These are phyloP conservation scores for Colletotrichum tropicale DNA, from an alignment of 2,329 filamentous ascomycete species.

Conservation along the genomic window DNA sequence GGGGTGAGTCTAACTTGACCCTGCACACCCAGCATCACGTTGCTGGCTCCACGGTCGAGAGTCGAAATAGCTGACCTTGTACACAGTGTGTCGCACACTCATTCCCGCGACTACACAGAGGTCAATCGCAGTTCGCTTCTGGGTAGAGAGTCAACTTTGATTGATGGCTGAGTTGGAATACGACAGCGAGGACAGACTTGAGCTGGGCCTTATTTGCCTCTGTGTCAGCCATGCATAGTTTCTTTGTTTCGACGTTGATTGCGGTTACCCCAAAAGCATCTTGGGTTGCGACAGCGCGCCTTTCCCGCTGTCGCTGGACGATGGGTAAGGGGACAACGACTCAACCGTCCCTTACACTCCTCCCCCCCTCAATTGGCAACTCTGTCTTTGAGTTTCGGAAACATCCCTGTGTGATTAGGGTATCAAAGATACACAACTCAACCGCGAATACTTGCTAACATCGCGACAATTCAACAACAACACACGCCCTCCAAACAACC, in stretches of 20 bases:
- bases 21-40: background rate
- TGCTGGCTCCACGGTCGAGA: background rate
- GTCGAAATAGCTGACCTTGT: background rate
- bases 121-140: background rate
- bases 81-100: background rate
- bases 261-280: background rate
- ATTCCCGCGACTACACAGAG: background rate
- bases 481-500: conserved; percentile 1
- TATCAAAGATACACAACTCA: background rate
- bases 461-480: background rate
- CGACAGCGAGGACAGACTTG: background rate
- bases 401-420: background rate
- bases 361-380: background rate
- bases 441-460: background rate
- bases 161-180: background rate
- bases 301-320: background rate
- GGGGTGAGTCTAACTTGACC: background rate
- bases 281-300: background rate
- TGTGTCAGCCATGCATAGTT: background rate
- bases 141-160: background rate
- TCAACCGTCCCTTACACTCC: background rate
- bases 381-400: background rate
- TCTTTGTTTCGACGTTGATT: background rate
- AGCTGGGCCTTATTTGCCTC: background rate
- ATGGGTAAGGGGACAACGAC: background rate